phyloP scores from a whole-genome alignment of 2,329 filamentous ascomycete species.

The Colletotrichum tamarilloi region DNA sequence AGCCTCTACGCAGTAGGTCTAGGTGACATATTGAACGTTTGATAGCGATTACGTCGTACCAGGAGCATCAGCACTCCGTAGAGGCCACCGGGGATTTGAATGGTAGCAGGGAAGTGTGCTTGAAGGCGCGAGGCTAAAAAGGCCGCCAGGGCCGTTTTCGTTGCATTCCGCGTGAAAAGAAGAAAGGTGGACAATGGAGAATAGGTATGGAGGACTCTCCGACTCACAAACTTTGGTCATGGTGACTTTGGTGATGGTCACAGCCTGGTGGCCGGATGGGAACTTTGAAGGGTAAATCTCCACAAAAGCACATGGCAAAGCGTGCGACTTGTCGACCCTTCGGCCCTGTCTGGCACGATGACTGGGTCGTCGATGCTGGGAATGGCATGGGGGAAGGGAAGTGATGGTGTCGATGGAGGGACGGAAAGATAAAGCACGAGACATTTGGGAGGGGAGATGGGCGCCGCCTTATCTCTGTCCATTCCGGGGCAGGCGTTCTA shows the following conservation, averaged over 20 bases:
- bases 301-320: constrained; percentile 30
- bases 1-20: neutral
- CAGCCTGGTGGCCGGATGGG: neutral
- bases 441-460: constrained; percentile 14
- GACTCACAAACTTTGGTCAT: neutral
- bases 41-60: constrained; percentile 4
- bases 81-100: neutral
- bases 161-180: constrained; percentile 4
- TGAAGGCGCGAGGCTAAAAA: constrained; percentile 6
- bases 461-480: constrained; percentile 45
- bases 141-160: constrained; percentile 8
- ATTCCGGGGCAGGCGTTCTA: constrained; percentile 20
- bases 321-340: neutral
- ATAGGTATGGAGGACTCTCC: too few relatives aligned
- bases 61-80: neutral
- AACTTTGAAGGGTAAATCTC: neutral
- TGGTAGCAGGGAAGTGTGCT: neutral
- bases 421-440: constrained; percentile 36
- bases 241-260: neutral
- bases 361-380: neutral
- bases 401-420: neutral
- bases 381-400: constrained; percentile 17
- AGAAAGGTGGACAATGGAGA: neutral
- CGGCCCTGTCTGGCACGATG: neutral
- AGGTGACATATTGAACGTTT: neutral